Evolutionary conservation across 2,329 filamentous ascomycete genomes (phyloP).

Genomic region (Claviceps paspali): DNA sequence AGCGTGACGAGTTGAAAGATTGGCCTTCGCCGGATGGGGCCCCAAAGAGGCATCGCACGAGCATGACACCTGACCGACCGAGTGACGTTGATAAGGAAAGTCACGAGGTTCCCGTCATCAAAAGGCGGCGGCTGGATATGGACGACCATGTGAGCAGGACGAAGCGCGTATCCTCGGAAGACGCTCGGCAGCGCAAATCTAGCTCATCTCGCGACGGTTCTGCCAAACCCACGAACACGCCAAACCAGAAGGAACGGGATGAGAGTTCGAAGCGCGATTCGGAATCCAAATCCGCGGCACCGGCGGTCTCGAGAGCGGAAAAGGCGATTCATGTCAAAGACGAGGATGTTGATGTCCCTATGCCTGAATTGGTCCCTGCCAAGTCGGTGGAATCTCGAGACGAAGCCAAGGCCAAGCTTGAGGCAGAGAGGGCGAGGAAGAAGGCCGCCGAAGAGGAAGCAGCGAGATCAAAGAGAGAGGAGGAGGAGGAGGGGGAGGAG

Average conservation of each 20-base stretch:
- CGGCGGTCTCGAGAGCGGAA: slow-evolving; percentile 23
- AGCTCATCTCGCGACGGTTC: slow-evolving; percentile 25
- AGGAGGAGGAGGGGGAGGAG: too few relatives aligned
- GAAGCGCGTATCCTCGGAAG: slow-evolving; percentile 28
- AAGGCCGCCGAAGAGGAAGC: slow-evolving; percentile 21
- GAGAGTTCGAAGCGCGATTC: slow-evolving; percentile 20
- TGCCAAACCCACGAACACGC: slow-evolving; percentile 19
- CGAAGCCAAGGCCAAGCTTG: slow-evolving; percentile 1
- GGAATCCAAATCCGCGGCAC: slow-evolving; percentile 26
- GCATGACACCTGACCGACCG: slow-evolving; percentile 40
- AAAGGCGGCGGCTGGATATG: slow-evolving; percentile 41
- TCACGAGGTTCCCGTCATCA: slow-evolving; percentile 33
- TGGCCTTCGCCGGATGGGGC: slow-evolving; percentile 34
- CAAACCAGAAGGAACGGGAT: slow-evolving; percentile 24
- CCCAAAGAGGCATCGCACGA: slow-evolving; percentile 43
- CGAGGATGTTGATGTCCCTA: slow-evolving; percentile 40
- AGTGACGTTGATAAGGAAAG: slow-evolving; percentile 38
- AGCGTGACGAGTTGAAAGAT: slow-evolving; percentile 45
- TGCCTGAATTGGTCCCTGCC: slow-evolving; percentile 30
- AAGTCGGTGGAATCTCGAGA: slow-evolving; percentile 13
- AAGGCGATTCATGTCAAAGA: slow-evolving; percentile 41
- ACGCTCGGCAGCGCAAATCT: slow-evolving; percentile 29
- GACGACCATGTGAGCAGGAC: slow-evolving; percentile 35
- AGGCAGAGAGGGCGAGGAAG: slow-evolving; percentile 17
- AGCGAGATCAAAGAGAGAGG: slow-evolving; percentile 9